Conservation (phyloP, 2,329 filamentous ascomycete species). For the Xylariaceae sp. region DNA sequence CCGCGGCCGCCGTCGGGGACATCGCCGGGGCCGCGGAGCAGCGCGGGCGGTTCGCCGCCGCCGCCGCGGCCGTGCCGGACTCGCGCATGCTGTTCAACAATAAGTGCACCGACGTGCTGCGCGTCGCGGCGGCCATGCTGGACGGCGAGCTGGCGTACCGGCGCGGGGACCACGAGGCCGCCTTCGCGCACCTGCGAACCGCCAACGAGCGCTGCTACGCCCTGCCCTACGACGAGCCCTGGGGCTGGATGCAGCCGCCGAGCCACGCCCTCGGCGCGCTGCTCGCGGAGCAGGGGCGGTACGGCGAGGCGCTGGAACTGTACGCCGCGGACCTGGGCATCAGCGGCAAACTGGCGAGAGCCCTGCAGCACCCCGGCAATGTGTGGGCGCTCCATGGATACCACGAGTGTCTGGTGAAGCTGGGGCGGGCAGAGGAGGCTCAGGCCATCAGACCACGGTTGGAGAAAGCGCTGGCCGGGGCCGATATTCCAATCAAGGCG, state of each 20-base stretch:
- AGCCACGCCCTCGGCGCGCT: slow-evolving; percentile 65
- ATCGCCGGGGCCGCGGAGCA: slow-evolving; percentile 48
- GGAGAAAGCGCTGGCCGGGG: slow-evolving; percentile 14
- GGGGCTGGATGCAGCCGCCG: slow-evolving; percentile 73
- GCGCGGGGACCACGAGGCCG: slow-evolving; percentile 45
- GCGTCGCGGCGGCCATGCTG: slow-evolving; percentile 59
- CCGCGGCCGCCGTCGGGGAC: slow-evolving; percentile 50
- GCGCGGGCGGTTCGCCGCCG: slow-evolving; percentile 41
- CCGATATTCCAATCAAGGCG: slow-evolving; percentile 25
- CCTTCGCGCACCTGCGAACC: slow-evolving; percentile 51
- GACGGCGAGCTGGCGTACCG: slow-evolving; percentile 70
- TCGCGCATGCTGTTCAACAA: slow-evolving; percentile 64
- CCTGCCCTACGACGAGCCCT: slow-evolving; percentile 65
- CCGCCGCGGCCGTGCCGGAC: slow-evolving; percentile 43
- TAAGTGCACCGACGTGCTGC: slow-evolving; percentile 54
- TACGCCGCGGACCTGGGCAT: slow-evolving; percentile 57
- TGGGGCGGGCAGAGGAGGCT: slow-evolving; percentile 40
- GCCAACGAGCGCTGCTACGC: slow-evolving; percentile 54
- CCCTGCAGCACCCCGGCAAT: slow-evolving; percentile 62
- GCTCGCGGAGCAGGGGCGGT: slow-evolving; percentile 56
- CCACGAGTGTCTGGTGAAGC: slow-evolving; percentile 56
- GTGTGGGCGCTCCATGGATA: slow-evolving; percentile 70
- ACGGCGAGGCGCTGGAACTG: slow-evolving; percentile 46
- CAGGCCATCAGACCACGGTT: slow-evolving; percentile 17
- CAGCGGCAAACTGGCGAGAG: slow-evolving; percentile 52